Evolutionary conservation across 2,329 filamentous ascomycete species (phyloP).

Genomic region (Exserohilum turcica): DNA sequence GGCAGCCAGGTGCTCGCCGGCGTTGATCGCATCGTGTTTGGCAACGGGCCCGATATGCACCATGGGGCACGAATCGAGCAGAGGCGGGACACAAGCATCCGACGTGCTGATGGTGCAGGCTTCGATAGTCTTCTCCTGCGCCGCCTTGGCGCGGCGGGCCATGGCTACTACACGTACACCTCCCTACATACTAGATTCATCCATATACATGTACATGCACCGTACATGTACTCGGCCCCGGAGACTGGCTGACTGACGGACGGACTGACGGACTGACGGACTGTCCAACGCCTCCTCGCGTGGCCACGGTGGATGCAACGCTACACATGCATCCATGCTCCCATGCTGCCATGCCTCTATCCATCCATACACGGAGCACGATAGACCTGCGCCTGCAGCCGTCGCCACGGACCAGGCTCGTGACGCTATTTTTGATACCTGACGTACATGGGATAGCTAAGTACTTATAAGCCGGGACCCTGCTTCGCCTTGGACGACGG

Average conservation of each 20-base stretch:
- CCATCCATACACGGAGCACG: no score
- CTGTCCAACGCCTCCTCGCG: background rate
- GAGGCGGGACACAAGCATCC: background rate
- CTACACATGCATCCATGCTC: no score
- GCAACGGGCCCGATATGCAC: background rate
- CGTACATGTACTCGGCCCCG: no score
- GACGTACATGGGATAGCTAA: no score
- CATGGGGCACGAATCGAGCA: background rate
- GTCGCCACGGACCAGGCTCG: constrained; percentile 16
- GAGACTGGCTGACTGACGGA: no score
- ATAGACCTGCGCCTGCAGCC: constrained; percentile 9
- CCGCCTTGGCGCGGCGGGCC: background rate
- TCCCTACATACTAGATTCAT: no score
- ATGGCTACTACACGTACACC: background rate
- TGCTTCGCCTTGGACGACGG: constrained; percentile 13
- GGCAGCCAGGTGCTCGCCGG: no score
- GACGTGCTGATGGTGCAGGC: background rate
- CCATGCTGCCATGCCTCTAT: no score
- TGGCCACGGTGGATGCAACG: background rate
- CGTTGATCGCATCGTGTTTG: no score
- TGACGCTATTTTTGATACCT: constrained; percentile 33
- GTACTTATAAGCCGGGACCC: constrained; percentile 23
- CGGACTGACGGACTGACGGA: no score
- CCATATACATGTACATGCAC: no score
- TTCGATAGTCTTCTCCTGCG: constrained; percentile 26